Percentiles rank a stretch among this genome's conserved stretches.
These are phyloP conservation scores for Pisolithus marmoratus DNA, from an alignment of 768 basidiomycete species.

Conservation along the genomic window DNA sequence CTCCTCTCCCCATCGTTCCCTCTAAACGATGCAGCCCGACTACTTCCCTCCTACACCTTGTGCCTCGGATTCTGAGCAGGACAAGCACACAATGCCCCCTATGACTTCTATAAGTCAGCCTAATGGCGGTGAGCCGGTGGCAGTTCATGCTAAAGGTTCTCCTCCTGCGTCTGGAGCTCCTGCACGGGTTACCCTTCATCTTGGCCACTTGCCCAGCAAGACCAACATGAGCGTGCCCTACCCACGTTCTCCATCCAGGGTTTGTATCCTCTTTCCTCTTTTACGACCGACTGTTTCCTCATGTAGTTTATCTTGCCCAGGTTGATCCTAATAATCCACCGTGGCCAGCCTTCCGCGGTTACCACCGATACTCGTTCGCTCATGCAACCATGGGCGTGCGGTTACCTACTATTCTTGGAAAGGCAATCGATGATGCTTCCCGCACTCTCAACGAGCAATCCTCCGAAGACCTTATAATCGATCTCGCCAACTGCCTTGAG, in stretches of 20 bases:
- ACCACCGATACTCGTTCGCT: slow-evolving; percentile 78
- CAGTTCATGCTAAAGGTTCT: slow-evolving; percentile 7
- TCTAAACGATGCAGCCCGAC: slow-evolving; percentile 8
- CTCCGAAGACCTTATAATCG: slow-evolving; percentile 75
- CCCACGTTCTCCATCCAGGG: slow-evolving; percentile 71
- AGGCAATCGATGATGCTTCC: slow-evolving; percentile 89
- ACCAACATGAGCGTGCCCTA: slow-evolving; percentile 66
- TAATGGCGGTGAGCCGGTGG: not conserved
- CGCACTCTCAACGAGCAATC: slow-evolving; percentile 84
- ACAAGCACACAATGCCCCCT: not conserved
- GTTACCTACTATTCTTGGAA: slow-evolving; percentile 90
- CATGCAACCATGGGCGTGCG: slow-evolving; percentile 96
- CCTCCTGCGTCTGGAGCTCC: slow-evolving; percentile 31
- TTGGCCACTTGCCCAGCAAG: slow-evolving; percentile 71
- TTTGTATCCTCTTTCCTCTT: slow-evolving; percentile 21
- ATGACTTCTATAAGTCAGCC: slow-evolving; percentile 4
- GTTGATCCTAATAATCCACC: slow-evolving; percentile 82
- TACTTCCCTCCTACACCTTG: slow-evolving; percentile 33
- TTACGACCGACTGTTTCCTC: not conserved
- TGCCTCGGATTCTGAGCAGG: slow-evolving; percentile 13
- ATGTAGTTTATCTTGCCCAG: slow-evolving; percentile 25
- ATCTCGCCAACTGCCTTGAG: slow-evolving; percentile 81
- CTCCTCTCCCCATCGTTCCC: slow-evolving; percentile 5
- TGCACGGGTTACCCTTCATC: slow-evolving; percentile 61
- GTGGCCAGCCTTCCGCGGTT: slow-evolving; percentile 76